These are phyloP conservation scores for Cryptosporidium felis DNA, from an alignment of 169 alveolate genomes.

Conservation along the genomic window DNA sequence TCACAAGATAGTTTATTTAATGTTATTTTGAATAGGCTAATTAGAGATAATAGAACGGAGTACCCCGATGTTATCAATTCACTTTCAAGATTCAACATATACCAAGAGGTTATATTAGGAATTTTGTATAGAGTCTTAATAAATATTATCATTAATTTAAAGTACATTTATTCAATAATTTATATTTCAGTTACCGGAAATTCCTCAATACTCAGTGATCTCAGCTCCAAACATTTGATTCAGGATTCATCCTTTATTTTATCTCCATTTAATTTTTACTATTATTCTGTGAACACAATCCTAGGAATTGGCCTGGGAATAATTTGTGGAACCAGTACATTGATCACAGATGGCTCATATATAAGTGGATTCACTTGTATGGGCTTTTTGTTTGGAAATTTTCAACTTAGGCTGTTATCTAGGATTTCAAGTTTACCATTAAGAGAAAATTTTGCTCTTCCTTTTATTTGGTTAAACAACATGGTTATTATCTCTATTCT, in stretches of 20 bases:
- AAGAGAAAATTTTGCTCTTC: slow-evolving; percentile 77
- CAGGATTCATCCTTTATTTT: not conserved
- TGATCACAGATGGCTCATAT: slow-evolving; percentile 43
- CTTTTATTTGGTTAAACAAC: slow-evolving; percentile 74
- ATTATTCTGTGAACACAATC: slow-evolving; percentile 13
- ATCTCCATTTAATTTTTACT: slow-evolving; percentile 73
- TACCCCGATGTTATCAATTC: slow-evolving; percentile 76
- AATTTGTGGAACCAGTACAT: slow-evolving; percentile 43
- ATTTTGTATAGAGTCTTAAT: slow-evolving; percentile 57
- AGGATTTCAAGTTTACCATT: slow-evolving; percentile 74
- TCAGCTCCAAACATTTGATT: not conserved
- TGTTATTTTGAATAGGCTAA: not conserved
- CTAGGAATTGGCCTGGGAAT: slow-evolving; percentile 69
- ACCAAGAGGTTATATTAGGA: slow-evolving; percentile 72
- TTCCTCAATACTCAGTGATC: not conserved
- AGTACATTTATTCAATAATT: not conserved
- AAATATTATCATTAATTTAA: not conserved
- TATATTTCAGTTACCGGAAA: not conserved
- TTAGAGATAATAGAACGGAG: slow-evolving; percentile 73
- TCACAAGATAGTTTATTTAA: slow-evolving; percentile 41
- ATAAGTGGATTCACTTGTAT: slow-evolving; percentile 70
- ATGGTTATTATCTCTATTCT: slow-evolving; percentile 14
- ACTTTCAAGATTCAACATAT: slow-evolving; percentile 74
- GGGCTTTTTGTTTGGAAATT: slow-evolving; percentile 73
- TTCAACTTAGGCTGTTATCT: slow-evolving; percentile 56